These are phyloP conservation scores for Penicillium nordicum DNA, from an alignment of 2,329 filamentous ascomycete genomes.

Conservation along the genomic window DNA sequence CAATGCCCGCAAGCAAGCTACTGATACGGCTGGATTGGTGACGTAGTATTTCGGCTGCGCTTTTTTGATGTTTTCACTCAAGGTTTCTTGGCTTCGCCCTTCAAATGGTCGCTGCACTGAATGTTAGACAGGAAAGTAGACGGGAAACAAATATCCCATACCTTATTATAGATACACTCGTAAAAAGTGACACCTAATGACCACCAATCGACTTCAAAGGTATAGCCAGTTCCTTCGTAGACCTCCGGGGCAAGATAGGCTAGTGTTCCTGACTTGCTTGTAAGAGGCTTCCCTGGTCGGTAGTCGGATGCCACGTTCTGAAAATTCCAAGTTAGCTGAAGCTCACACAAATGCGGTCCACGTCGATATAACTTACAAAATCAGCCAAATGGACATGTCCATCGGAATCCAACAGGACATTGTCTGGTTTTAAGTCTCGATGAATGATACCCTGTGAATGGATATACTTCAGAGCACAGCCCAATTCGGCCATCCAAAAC, in stretches of 20 bases:
- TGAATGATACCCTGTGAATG: constrained; percentile 86
- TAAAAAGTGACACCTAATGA: constrained; percentile 97
- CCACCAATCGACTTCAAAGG: constrained; percentile 95
- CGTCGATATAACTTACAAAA: constrained; percentile 63
- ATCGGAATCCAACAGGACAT: constrained; percentile 80
- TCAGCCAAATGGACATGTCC: constrained; percentile 96
- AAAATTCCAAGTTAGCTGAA: constrained; percentile 8
- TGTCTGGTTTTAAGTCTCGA: constrained; percentile 88
- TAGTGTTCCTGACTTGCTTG: constrained; percentile 93
- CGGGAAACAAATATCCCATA: constrained; percentile 31
- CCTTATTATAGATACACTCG: constrained; percentile 99
- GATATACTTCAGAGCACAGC: constrained; percentile 84
- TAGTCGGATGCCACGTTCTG: constrained; percentile 97
- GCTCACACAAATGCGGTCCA: not conserved
- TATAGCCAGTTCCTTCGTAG: constrained; percentile 85
- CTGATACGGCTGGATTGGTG: constrained; percentile 83
- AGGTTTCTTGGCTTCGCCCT: constrained; percentile 75
- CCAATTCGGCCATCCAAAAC: constrained; percentile 95
- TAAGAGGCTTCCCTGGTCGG: constrained; percentile 73
- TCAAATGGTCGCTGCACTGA: constrained; percentile 77
- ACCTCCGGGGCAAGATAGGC: constrained; percentile 96
- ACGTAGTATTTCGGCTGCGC: constrained; percentile 85
- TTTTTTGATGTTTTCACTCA: constrained; percentile 76
- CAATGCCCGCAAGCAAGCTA: constrained; percentile 85
- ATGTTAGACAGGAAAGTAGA: constrained; percentile 29